Evolutionary conservation across 805 yeast genomes (phyloP).

Genomic region (Hanseniaspora singularis): DNA sequence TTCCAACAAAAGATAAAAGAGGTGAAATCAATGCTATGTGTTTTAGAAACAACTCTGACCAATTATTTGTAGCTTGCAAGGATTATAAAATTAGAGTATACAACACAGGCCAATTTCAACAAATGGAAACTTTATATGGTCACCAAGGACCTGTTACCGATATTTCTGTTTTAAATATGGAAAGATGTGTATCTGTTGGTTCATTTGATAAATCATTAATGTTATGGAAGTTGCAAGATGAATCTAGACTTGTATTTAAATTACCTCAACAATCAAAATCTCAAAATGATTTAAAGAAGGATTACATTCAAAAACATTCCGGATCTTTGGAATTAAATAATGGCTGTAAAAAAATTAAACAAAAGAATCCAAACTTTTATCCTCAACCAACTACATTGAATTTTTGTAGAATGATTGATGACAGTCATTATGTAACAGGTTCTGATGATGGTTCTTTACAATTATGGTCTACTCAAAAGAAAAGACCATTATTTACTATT

Average conservation of each 20-base stretch:
- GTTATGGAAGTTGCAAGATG: slow-evolving; percentile 95
- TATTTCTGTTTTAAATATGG: slow-evolving; percentile 68
- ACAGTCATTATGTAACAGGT: slow-evolving; percentile 85
- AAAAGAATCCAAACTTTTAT: slow-evolving; percentile 19
- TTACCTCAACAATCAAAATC: slow-evolving; percentile 41
- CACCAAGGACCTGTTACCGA: slow-evolving; percentile 86
- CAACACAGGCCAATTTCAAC: slow-evolving; percentile 74
- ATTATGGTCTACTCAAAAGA: slow-evolving; percentile 84
- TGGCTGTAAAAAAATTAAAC: slow-evolving; percentile 18
- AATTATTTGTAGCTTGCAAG: slow-evolving; percentile 82
- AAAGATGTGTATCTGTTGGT: slow-evolving; percentile 92
- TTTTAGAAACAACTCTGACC: slow-evolving; percentile 72
- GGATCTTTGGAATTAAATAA: slow-evolving; percentile 16
- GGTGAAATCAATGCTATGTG: slow-evolving; percentile 61
- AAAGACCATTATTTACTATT: slow-evolving; percentile 65
- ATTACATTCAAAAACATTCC: slow-evolving; percentile 28
- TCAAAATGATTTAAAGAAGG: slow-evolving; percentile 38
- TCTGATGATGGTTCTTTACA: slow-evolving; percentile 84
- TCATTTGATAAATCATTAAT: slow-evolving; percentile 89
- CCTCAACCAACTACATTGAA: slow-evolving; percentile 58
- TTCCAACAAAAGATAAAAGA: slow-evolving; percentile 60
- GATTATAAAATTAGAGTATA: slow-evolving; percentile 83
- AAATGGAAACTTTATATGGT: slow-evolving; percentile 83
- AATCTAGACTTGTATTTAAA: slow-evolving; percentile 81
- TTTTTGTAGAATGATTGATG: slow-evolving; percentile 82